phyloP scores from a whole-genome alignment of 2,329 filamentous ascomycete species.

The Hirsutella thompsonii region DNA sequence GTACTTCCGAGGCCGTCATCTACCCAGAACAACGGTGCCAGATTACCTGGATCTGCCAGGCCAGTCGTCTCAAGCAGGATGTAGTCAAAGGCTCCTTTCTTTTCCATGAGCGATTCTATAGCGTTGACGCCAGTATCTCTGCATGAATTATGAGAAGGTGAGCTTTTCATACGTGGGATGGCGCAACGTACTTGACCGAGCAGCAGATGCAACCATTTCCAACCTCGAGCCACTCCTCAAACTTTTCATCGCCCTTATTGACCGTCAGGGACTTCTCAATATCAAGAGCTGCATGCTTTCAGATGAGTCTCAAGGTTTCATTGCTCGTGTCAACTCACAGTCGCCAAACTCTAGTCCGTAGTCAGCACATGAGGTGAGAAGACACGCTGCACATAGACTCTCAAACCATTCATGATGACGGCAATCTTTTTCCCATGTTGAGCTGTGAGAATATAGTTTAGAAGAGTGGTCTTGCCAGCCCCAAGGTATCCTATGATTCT shows the following conservation, averaged over 20 bases:
- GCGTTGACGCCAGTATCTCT: constrained; percentile 88
- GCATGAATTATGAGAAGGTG: neutral
- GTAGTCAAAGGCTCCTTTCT: constrained; percentile 89
- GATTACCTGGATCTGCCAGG: constrained; percentile 86
- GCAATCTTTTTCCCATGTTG: constrained; percentile 97
- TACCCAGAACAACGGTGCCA: constrained; percentile 94
- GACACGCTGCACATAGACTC: neutral
- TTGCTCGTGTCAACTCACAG: constrained; percentile 41
- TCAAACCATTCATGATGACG: constrained; percentile 77
- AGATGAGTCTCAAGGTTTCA: neutral
- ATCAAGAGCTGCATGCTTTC: constrained; percentile 53
- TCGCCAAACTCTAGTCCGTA: constrained; percentile 59
- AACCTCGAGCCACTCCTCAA: constrained; percentile 90
- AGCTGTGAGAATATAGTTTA: constrained; percentile 92
- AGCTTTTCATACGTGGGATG: neutral
- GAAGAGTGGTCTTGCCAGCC: constrained; percentile 84
- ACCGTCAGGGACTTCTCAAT: constrained; percentile 95
- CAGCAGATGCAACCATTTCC: constrained; percentile 97
- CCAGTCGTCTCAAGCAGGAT: constrained; percentile 95
- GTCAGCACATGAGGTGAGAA: neutral
- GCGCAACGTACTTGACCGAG: constrained; percentile 63
- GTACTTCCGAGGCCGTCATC: constrained; percentile 90
- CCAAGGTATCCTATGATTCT: constrained; percentile 68
- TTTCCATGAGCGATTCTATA: constrained; percentile 91
- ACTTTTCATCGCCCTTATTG: constrained; percentile 67